Base-by-base conservation (phyloP, 805 yeast species). In the Kodamaea hsintzibuensis region DNA sequence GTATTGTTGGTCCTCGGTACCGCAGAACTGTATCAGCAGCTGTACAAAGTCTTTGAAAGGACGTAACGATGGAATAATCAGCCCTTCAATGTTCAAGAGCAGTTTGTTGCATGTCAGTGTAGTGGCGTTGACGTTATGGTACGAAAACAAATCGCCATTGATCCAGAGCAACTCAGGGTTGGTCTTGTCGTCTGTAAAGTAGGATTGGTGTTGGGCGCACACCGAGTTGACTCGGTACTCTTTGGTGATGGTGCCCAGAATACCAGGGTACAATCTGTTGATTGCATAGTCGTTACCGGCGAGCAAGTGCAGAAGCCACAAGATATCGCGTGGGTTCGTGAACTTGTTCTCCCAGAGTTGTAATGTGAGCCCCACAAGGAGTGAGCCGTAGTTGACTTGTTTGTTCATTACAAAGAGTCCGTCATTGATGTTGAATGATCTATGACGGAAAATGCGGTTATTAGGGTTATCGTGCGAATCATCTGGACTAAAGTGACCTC, bases 281-380 rank as follows among this genome's bases (percentile, higher is more conserved):
- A 57, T 52, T 3, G 50, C 33, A 25, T 27, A 42, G 27, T 47
- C 47, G 40, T 18, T 25, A 1, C 55, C 55, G 7, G 54, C 42
- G 17, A 56, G 45, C 13, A 51, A 42, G 17, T 45, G 54, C 39
- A 54, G 55, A 17, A 56, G 50, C 59, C 59, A 56, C 46, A 56
- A 54, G 42, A 48, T 48, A 45, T 56, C 53, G 37, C 42, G 53
- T 39, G 47, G 45, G 30, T 27, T 38, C 42, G 44, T 22, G 44
- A 47, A 38, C 43, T 40, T 43, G 42, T 45, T 18, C 9, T 22
- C 30, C 54, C 57, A 52, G 46, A 49, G 45, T 19, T 56, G 53
- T 35, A 56, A 42, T 19, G 55, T 51, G 19, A 52, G 42, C 7
- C 53, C 55, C 13, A 47, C 42, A 19, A 56, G 30, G 17, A 54